phyloP scores from a whole-genome alignment of 192 early-diverging fungal species.

The Coemansia sp. region DNA sequence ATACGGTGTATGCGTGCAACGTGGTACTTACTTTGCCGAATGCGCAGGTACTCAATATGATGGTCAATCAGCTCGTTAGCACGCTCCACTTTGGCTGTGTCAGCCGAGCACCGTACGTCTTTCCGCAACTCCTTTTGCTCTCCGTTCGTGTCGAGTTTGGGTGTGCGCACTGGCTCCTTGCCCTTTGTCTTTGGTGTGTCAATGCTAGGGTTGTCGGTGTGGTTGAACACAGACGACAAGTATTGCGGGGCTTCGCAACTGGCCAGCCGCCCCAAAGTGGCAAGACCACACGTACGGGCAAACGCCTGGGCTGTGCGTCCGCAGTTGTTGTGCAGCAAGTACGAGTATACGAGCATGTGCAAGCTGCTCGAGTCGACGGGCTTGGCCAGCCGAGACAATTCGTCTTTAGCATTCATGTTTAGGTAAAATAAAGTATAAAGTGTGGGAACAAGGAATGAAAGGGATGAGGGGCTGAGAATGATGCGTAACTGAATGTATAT shows the following conservation, averaged over 20 bases:
- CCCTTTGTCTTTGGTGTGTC: conserved; percentile 7
- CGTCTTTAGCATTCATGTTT: background rate
- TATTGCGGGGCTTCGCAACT: conserved; percentile 16
- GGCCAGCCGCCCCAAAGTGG: conserved; percentile 23
- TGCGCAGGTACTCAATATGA: conserved; percentile 47
- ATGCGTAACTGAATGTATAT: too few relatives aligned
- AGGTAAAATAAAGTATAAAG: background rate
- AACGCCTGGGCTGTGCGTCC: conserved; percentile 45
- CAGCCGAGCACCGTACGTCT: conserved; percentile 7
- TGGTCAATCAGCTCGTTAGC: conserved; percentile 41
- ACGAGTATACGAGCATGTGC: conserved; percentile 46
- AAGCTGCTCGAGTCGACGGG: conserved; percentile 32
- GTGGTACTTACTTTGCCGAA: conserved; percentile 35
- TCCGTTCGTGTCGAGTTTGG: background rate
- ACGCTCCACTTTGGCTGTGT: conserved; percentile 16
- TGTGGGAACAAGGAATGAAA: background rate
- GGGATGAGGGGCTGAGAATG: background rate
- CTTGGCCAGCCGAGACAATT: conserved; percentile 3
- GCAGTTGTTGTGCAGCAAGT: conserved; percentile 47
- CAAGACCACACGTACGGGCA: conserved; percentile 35
- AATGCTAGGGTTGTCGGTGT: background rate
- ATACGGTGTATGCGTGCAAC: background rate
- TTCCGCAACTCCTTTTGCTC: conserved; percentile 1
- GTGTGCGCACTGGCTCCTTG: background rate
- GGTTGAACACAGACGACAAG: conserved; percentile 19